Percentiles rank a stretch among this genome's conserved stretches.
phyloP scores from a whole-genome alignment of 306 rosid species.

The Nissolia schottii region DNA sequence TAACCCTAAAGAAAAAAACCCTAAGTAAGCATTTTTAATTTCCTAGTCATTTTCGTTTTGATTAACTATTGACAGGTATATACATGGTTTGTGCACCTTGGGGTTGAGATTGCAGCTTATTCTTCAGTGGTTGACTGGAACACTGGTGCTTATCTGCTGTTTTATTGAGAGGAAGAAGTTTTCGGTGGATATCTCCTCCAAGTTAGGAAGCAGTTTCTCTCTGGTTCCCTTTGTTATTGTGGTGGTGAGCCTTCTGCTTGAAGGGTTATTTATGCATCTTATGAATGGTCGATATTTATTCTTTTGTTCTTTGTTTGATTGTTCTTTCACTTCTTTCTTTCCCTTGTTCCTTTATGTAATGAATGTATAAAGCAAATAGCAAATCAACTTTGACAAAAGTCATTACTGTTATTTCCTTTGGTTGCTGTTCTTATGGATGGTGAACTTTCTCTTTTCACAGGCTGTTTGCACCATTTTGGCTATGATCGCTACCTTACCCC shows the following conservation, averaged over 20 bases:
- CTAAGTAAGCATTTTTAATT: slow-evolving; percentile 51
- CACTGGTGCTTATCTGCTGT: slow-evolving; percentile 85
- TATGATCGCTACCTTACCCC: slow-evolving; percentile 90
- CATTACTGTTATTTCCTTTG: neutral
- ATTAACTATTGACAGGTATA: slow-evolving; percentile 81
- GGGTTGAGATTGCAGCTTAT: slow-evolving; percentile 99
- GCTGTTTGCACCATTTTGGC: slow-evolving; percentile 88
- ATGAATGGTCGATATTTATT: neutral
- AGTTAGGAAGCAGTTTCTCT: slow-evolving; percentile 96
- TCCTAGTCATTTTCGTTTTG: slow-evolving; percentile 68
- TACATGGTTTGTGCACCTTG: slow-evolving; percentile 78
- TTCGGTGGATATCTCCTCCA: slow-evolving; percentile 61
- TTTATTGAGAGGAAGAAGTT: slow-evolving; percentile 73
- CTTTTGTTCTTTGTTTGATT: neutral
- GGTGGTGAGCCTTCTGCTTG: slow-evolving; percentile 58
- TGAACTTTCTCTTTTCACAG: slow-evolving; percentile 37
- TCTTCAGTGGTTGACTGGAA: slow-evolving; percentile 96
- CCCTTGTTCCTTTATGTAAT: neutral
- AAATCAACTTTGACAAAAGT: neutral
- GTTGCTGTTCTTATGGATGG: neutral
- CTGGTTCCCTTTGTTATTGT: slow-evolving; percentile 77
- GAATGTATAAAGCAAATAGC: neutral
- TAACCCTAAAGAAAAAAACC: slow-evolving; percentile 41
- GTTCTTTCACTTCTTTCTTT: neutral
- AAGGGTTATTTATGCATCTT: neutral